Evolutionary conservation across 495 filamentous ascomycete genomes (phyloP).

Genomic region (Aspergillus carlsbadensis): DNA sequence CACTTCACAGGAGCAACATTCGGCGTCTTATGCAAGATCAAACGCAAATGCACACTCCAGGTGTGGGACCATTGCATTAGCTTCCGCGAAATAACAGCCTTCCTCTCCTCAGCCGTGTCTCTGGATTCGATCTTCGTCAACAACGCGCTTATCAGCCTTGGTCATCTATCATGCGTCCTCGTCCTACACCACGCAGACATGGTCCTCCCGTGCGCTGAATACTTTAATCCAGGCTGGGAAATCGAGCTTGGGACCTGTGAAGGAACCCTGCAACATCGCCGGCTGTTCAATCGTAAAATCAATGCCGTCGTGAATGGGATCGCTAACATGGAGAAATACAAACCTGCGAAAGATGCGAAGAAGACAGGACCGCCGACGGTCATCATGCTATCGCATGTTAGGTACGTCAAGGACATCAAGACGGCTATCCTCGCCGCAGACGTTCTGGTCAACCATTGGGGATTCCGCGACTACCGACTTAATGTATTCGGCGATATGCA

Average conservation of each 20-base stretch:
- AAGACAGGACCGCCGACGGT: conserved; percentile 56
- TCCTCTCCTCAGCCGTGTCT: conserved; percentile 39
- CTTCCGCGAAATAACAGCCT: conserved; percentile 56
- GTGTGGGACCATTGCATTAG: conserved; percentile 68
- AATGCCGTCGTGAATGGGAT: conserved; percentile 68
- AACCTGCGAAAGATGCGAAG: conserved; percentile 51
- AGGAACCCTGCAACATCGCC: conserved; percentile 54
- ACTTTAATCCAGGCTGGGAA: conserved; percentile 70
- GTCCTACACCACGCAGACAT: conserved; percentile 62
- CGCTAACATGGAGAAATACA: conserved; percentile 60
- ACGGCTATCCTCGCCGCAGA: conserved; percentile 61
- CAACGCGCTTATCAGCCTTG: conserved; percentile 14
- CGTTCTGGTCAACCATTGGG: conserved; percentile 62
- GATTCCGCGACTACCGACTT: conserved; percentile 60
- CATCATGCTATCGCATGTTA: conserved; percentile 61
- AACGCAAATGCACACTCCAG: conserved; percentile 56
- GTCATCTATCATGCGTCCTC: conserved; percentile 43
- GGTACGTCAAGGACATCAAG: conserved; percentile 63
- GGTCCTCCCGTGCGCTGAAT: conserved; percentile 61
- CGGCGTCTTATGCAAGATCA: conserved; percentile 63
- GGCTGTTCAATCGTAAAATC: conserved; percentile 57
- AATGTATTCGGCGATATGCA: conserved; percentile 62
- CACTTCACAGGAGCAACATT: conserved; percentile 62
- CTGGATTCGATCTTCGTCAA: conserved; percentile 54
- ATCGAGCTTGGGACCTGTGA: conserved; percentile 59